Conservation (phyloP, 2,329 filamentous ascomycete genomes). For the Trichoderma koningii region DNA sequence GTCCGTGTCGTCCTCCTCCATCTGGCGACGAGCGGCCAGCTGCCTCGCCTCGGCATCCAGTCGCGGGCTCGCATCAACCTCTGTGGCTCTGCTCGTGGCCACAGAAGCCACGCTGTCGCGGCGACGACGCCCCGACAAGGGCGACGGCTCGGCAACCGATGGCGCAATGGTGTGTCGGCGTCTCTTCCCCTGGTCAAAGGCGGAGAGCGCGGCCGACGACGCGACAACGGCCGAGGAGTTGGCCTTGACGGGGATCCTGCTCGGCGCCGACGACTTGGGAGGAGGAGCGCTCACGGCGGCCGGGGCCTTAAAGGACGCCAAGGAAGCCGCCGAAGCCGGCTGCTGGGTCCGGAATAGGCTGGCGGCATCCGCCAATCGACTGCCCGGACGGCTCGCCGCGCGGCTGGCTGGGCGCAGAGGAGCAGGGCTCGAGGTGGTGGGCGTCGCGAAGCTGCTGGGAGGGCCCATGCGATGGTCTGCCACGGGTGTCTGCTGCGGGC, state of each 20-base stretch:
- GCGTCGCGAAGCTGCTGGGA: constrained; percentile 30
- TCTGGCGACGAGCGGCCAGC: constrained; percentile 69
- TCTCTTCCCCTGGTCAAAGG: constrained; percentile 29
- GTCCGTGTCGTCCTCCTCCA: constrained; percentile 77
- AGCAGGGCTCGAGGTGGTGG: constrained; percentile 7
- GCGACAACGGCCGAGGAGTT: constrained; percentile 11
- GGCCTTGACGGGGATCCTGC: constrained; percentile 46
- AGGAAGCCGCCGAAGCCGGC: constrained; percentile 39
- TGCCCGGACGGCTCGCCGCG: constrained; percentile 39
- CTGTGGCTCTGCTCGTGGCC: constrained; percentile 39
- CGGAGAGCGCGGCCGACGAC: constrained; percentile 33
- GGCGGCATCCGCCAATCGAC: constrained; percentile 47
- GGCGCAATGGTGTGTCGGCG: constrained; percentile 26
- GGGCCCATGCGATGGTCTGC: constrained; percentile 48
- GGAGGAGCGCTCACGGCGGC: neutral
- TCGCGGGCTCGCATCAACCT: constrained; percentile 47
- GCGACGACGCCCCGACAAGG: constrained; percentile 43
- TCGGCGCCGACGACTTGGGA: constrained; percentile 42
- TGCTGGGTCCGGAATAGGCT: constrained; percentile 29
- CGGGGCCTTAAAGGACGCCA: constrained; percentile 32
- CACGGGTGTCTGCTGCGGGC: constrained; percentile 39
- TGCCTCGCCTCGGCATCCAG: constrained; percentile 69
- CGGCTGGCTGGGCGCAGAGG: constrained; percentile 30
- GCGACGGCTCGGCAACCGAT: constrained; percentile 6
- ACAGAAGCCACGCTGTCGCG: constrained; percentile 48